Percentiles rank a stretch among this genome's conserved stretches.
Conservation (phyloP, 495 filamentous ascomycete genomes). For the Penicillium taxi region DNA sequence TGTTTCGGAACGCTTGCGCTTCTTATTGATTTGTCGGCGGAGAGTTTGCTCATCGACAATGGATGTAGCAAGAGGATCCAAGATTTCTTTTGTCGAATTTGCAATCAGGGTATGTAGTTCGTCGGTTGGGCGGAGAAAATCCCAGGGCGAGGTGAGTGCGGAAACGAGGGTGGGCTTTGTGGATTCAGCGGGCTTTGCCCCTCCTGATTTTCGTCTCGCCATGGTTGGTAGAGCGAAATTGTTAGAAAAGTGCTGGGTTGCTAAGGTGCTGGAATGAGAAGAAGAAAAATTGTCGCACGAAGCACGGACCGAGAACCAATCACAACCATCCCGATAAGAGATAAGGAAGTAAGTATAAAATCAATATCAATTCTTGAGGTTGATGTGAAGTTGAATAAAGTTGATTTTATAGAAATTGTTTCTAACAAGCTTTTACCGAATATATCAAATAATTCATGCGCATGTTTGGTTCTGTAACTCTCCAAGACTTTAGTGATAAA, state of each 20-base stretch:
- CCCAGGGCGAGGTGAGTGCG: slow-evolving; percentile 28
- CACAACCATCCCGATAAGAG: too few relatives aligned
- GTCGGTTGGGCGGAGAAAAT: slow-evolving; percentile 61
- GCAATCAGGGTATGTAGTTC: slow-evolving; percentile 57
- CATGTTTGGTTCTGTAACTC: too few relatives aligned
- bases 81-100: slow-evolving; percentile 60
- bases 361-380: too few relatives aligned
- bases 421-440: too few relatives aligned
- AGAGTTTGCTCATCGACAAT: slow-evolving; percentile 57
- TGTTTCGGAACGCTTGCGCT: slow-evolving; percentile 54
- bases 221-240: slow-evolving; percentile 6
- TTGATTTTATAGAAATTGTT: too few relatives aligned
- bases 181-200: not conserved
- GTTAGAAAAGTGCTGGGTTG: not conserved
- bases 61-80: slow-evolving; percentile 67
- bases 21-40: slow-evolving; percentile 50
- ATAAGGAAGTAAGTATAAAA: too few relatives aligned
- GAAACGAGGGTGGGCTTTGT: slow-evolving; percentile 15
- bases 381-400: too few relatives aligned
- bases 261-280: slow-evolving; percentile 1
- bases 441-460: too few relatives aligned
- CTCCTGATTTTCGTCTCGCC: slow-evolving; percentile 12
- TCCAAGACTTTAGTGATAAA: too few relatives aligned
- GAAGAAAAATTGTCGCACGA: slow-evolving; percentile 22
- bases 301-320: slow-evolving; percentile 13